Base-by-base conservation (phyloP, 116 monocot genomes). In the Cymodocea nodosa region DNA sequence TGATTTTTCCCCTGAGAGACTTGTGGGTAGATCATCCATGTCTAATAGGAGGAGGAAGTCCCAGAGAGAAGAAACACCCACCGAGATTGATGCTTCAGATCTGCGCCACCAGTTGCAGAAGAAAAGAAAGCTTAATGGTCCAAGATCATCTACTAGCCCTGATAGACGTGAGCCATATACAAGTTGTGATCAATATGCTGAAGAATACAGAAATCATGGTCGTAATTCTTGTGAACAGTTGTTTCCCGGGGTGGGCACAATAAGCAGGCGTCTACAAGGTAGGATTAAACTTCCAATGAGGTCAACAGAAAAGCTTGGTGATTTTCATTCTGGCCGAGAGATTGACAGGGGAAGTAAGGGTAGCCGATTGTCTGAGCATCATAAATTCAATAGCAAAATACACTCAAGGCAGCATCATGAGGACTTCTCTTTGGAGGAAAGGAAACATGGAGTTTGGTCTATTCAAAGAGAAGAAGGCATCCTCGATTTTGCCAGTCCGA, bases 401-500 rank as follows among this genome's bases (percentile, higher is more conserved):
- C 71, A 66, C 50, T 20, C 17, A 67, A 77, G 66, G 35, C 76
- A 70, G 68, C 70, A 51, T 37, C 7, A 24, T 57, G 66, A 65
- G 36, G 49, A 64, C 19, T 60, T 15, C 23, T 54, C 59, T 15
- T 39, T n/a, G 68, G 71, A 69, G 68, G 78, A 64, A 40, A 59
- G 50, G 65, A 51, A 20, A 64, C 49, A 22, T 22, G 48, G 48
- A 23, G 15, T 35, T 17, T 35, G 35, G 34, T 35, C 35, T 60
- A 15, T 25, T 25, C 15, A 6, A 17, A 79, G 75, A 22, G 82
- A 80, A 18, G 67, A 12, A 30, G 67, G 66, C 48, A 54, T 64
- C 14, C 23, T 68, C 48, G 66, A 77, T 36, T 81, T 92, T 79
- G 66, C 77, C 44, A 77, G 78, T 52, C 92, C 84, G 23, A 94